Conservation (phyloP, 2,329 filamentous ascomycete genomes). For the Aspergillus novofumigatus region DNA sequence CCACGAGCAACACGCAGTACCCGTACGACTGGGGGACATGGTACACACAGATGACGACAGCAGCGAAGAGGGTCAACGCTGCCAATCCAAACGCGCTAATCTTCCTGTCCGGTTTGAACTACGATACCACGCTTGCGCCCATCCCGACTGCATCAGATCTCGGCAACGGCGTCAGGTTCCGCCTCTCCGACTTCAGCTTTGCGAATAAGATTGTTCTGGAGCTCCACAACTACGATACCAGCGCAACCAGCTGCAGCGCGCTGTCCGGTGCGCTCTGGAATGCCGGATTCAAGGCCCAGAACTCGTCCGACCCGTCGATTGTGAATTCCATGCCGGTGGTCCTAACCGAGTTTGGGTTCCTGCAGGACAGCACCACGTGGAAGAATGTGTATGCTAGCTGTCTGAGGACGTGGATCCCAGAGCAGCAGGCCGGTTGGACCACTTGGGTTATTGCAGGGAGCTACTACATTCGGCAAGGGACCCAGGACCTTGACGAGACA, state of each 20-base stretch:
- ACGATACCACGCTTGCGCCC: constrained; percentile 39
- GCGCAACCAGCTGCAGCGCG: constrained; percentile 32
- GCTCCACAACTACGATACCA: constrained; percentile 46
- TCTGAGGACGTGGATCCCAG: constrained; percentile 47
- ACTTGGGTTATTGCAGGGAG: constrained; percentile 57
- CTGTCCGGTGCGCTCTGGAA: constrained; percentile 34
- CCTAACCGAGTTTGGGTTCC: constrained; percentile 46
- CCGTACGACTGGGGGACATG: constrained; percentile 46
- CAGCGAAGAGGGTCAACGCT: constrained; percentile 39
- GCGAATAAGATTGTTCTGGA: constrained; percentile 46
- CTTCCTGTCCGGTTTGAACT: constrained; percentile 48
- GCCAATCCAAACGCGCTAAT: constrained; percentile 45
- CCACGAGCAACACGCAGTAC: constrained; percentile 7
- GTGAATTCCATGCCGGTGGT: constrained; percentile 40
- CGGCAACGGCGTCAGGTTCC: constrained; percentile 36
- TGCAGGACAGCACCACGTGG: constrained; percentile 47
- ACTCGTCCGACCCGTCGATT: constrained; percentile 22
- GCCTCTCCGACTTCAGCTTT: constrained; percentile 36
- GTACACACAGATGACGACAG: constrained; percentile 43
- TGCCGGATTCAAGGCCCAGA: constrained; percentile 41
- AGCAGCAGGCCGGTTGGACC: constrained; percentile 52
- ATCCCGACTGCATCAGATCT: constrained; percentile 33
- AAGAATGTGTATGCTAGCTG: constrained; percentile 51
- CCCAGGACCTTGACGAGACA: constrained; percentile 53
- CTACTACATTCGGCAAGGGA: constrained; percentile 54